Evolutionary conservation across 192 early-diverging fungal genomes (phyloP).

Genomic region (Coemansia sp.): DNA sequence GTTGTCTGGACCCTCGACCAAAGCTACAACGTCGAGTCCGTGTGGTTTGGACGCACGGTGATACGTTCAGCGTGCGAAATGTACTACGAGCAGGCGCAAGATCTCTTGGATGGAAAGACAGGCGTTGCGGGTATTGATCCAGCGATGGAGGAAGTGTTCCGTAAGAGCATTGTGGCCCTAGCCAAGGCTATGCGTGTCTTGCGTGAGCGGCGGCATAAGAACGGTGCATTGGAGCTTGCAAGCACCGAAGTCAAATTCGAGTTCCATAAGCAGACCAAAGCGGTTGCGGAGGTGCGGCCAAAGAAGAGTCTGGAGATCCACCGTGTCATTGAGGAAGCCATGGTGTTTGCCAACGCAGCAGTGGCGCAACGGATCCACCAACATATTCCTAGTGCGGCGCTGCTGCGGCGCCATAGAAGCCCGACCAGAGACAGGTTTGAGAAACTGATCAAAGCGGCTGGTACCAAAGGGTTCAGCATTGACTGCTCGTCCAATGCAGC

Average conservation of each 20-base stretch:
- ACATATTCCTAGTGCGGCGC: constrained; percentile 56
- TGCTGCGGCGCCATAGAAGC: constrained; percentile 70
- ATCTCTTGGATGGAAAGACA: constrained; percentile 60
- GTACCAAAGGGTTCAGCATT: constrained; percentile 59
- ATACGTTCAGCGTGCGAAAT: constrained; percentile 75
- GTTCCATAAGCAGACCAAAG: constrained; percentile 57
- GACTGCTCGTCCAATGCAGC: constrained; percentile 66
- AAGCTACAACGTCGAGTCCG: constrained; percentile 45
- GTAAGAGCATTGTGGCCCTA: constrained; percentile 49
- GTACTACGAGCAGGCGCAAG: constrained; percentile 77
- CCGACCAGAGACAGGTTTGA: constrained; percentile 65
- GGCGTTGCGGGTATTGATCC: constrained; percentile 50
- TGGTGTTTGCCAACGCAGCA: constrained; percentile 73
- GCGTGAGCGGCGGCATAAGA: constrained; percentile 56
- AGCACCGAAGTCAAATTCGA: constrained; percentile 75
- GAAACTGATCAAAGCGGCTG: constrained; percentile 58
- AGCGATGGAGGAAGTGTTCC: constrained; percentile 39
- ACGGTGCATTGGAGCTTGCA: constrained; percentile 71
- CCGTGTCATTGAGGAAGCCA: constrained; percentile 75
- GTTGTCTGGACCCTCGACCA: constrained; percentile 68
- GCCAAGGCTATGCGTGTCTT: constrained; percentile 57
- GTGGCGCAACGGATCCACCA: constrained; percentile 65
- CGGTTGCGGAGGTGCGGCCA: constrained; percentile 65
- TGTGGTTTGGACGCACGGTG: constrained; percentile 73
- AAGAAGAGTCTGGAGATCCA: constrained; percentile 70